A percentile compares a stretch with the other conserved stretches of the same genome.
phyloP scores from a whole-genome alignment of 2,329 filamentous ascomycete species.

The Amauroascus niger region DNA sequence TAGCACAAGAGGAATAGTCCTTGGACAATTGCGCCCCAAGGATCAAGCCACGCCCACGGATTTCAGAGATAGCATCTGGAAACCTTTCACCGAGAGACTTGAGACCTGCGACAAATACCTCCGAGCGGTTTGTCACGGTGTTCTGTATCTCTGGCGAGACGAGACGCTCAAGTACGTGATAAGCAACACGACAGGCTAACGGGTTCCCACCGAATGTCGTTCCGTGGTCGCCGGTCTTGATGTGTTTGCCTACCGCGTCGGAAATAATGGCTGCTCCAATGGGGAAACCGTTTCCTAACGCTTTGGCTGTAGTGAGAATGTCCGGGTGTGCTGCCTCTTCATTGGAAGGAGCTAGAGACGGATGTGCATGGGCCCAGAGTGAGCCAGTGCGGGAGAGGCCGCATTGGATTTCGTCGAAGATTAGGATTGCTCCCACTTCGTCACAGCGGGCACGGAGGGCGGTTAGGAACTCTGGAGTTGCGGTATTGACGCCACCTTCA shows the following conservation, averaged over 20 bases:
- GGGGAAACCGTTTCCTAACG: conserved; percentile 90
- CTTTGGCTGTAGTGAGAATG: conserved; percentile 88
- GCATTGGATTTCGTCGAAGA: conserved; percentile 97
- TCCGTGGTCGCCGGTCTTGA: conserved; percentile 72
- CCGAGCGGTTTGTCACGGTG: conserved; percentile 58
- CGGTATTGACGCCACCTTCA: conserved; percentile 84
- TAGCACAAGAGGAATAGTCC: conserved; percentile 47
- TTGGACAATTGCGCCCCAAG: conserved; percentile 72
- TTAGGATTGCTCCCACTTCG: conserved; percentile 76
- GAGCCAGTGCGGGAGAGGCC: conserved; percentile 77
- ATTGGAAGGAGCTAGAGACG: conserved; percentile 45
- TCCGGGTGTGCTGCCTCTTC: conserved; percentile 71
- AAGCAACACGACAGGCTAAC: conserved; percentile 70
- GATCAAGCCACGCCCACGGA: conserved; percentile 75
- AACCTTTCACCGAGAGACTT: conserved; percentile 48
- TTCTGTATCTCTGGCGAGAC: conserved; percentile 60
- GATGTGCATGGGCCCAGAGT: conserved; percentile 75
- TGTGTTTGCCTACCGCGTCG: conserved; percentile 55
- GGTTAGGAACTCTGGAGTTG: conserved; percentile 69
- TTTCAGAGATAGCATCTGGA: conserved; percentile 64
- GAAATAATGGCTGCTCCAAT: conserved; percentile 72
- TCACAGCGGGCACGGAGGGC: conserved; percentile 77
- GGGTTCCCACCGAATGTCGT: conserved; percentile 94
- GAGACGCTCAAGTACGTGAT: conserved; percentile 73
- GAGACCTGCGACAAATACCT: conserved; percentile 51